These are phyloP conservation scores for Lipomyces orientalis DNA, from an alignment of 805 yeast genomes.

Conservation along the genomic window DNA sequence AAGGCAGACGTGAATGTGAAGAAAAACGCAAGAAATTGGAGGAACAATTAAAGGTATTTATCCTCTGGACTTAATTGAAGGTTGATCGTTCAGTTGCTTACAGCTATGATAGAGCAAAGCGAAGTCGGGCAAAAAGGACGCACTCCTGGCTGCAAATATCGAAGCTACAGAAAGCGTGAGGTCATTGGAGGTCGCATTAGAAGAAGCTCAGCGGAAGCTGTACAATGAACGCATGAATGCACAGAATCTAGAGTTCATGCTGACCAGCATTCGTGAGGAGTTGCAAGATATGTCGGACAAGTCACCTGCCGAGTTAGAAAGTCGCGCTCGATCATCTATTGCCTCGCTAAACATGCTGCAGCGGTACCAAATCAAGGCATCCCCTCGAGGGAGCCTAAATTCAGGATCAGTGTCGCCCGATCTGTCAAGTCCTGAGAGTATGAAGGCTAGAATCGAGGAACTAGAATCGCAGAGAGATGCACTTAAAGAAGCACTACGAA, in stretches of 20 bases:
- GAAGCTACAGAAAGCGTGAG: constrained; percentile 19
- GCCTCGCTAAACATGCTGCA: constrained; percentile 18
- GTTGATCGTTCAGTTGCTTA: background rate
- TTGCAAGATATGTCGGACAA: constrained; percentile 25
- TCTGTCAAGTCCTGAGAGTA: constrained; percentile 15
- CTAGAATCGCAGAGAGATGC: constrained; percentile 48
- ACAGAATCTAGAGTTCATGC: constrained; percentile 33
- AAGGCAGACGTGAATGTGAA: constrained; percentile 22
- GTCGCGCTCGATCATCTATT: constrained; percentile 19
- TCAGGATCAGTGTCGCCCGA: background rate
- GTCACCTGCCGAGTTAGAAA: constrained; percentile 13
- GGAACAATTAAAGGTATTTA: constrained; percentile 26
- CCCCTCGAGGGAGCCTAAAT: background rate
- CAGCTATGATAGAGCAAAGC: constrained; percentile 14
- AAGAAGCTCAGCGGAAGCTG: constrained; percentile 33
- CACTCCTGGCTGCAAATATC: constrained; percentile 9
- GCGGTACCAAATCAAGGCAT: constrained; percentile 1
- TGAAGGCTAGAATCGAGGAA: constrained; percentile 18
- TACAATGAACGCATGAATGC: constrained; percentile 33
- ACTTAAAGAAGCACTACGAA: constrained; percentile 49
- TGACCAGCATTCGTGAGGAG: constrained; percentile 32
- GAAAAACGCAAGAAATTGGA: constrained; percentile 22
- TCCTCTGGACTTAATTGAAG: background rate
- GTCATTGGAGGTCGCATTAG: constrained; percentile 29
- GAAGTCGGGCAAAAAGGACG: constrained; percentile 14